These are phyloP conservation scores for Epichloe typhina DNA, from an alignment of 2,329 filamentous ascomycete genomes.

Conservation along the genomic window DNA sequence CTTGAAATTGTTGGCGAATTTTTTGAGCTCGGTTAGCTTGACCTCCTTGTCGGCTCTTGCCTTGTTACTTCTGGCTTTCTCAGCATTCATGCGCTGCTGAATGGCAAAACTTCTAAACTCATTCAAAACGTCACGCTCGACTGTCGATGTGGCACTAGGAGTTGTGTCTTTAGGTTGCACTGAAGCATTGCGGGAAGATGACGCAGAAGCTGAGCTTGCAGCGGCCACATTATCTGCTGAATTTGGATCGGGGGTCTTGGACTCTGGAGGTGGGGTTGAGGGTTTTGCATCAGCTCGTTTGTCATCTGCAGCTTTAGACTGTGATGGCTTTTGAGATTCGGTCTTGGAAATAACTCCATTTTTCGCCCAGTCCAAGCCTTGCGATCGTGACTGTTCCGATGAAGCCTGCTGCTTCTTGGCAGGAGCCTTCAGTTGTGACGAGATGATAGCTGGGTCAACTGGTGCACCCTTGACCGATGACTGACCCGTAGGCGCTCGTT, in stretches of 20 bases:
- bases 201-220: constrained; percentile 22
- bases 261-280: constrained; percentile 10
- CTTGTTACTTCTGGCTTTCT: constrained; percentile 44
- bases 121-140: constrained; percentile 47
- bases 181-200: constrained; percentile 26
- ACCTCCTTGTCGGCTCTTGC: constrained; percentile 70
- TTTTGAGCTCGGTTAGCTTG: constrained; percentile 91
- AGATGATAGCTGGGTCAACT: constrained; percentile 82
- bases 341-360: constrained; percentile 17
- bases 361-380: constrained; percentile 16
- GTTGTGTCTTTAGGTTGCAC: constrained; percentile 25
- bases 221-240: constrained; percentile 12
- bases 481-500: constrained; percentile 63
- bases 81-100: constrained; percentile 39
- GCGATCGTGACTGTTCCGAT: constrained; percentile 12
- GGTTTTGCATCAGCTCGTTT: constrained; percentile 22
- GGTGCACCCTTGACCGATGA: constrained; percentile 64
- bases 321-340: constrained; percentile 14
- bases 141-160: constrained; percentile 37
- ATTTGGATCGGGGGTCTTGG: constrained; percentile 18
- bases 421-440: constrained; percentile 53
- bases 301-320: constrained; percentile 18
- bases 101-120: constrained; percentile 53
- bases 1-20: constrained; percentile 90
- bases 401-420: constrained; percentile 23